These are phyloP conservation scores for Areca catechu DNA, from an alignment of 176 grass and related monocot genomes.

Conservation along the genomic window DNA sequence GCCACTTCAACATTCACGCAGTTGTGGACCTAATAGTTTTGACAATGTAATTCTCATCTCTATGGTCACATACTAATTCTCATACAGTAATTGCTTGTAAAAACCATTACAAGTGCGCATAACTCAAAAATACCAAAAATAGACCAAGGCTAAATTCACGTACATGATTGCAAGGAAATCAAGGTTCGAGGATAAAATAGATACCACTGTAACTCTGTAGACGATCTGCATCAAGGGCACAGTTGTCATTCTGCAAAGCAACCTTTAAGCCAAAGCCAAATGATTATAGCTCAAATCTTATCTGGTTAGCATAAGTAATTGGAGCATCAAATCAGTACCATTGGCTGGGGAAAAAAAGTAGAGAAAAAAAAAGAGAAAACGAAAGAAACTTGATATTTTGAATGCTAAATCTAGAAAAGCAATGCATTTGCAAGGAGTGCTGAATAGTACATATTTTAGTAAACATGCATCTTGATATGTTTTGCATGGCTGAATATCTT, in stretches of 20 bases:
- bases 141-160: no score
- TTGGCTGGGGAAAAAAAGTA: no score
- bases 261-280: slow-evolving; percentile 73
- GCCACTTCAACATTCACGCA: slow-evolving; percentile 79
- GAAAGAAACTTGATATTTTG: no score
- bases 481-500: no score
- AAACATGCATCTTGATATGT: no score
- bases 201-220: slow-evolving; percentile 74
- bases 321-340: no score
- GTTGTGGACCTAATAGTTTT: slow-evolving; percentile 49
- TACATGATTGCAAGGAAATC: no score
- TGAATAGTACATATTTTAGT: no score
- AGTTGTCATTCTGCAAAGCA: slow-evolving; percentile 80
- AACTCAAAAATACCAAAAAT: neutral
- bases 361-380: no score
- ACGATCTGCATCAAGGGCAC: slow-evolving; percentile 63
- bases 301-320: slow-evolving; percentile 25
- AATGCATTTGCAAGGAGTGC: no score
- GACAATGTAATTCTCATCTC: slow-evolving; percentile 9
- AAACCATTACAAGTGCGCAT: neutral
- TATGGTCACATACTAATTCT: no score
- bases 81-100: neutral
- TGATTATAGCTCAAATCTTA: slow-evolving; percentile 88
- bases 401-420: no score
- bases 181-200: neutral